These are phyloP conservation scores for Taphrina pruni DNA, from an alignment of 1,139 yeast genomes.

Conservation along the genomic window DNA sequence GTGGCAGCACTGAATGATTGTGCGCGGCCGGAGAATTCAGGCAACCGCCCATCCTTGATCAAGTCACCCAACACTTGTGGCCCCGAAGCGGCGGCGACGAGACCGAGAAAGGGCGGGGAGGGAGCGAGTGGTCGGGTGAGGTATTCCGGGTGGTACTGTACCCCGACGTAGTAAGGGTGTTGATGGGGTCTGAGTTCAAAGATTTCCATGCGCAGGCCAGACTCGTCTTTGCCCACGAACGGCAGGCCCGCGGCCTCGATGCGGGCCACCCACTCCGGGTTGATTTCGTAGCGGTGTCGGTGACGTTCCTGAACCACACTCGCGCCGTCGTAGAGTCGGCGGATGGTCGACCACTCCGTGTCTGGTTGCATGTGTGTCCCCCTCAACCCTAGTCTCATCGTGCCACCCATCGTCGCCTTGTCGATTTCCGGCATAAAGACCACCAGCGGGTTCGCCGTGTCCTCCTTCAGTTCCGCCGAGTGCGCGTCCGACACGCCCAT, in stretches of 20 bases:
- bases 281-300: slow-evolving; percentile 97
- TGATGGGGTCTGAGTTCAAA: slow-evolving; percentile 65
- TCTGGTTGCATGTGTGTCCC: slow-evolving; percentile 78
- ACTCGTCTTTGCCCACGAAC: slow-evolving; percentile 93
- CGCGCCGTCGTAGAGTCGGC: slow-evolving; percentile 78
- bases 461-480: slow-evolving; percentile 82
- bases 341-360: slow-evolving; percentile 73
- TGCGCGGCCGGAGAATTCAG: slow-evolving; percentile 32
- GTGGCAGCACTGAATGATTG: slow-evolving; percentile 23
- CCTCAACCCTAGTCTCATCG: slow-evolving; percentile 97
- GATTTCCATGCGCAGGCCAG: slow-evolving; percentile 90
- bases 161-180: slow-evolving; percentile 91
- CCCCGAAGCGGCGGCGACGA: slow-evolving; percentile 72
- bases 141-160: slow-evolving; percentile 98
- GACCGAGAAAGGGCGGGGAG: slow-evolving; percentile 92
- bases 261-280: slow-evolving; percentile 73
- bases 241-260: slow-evolving; percentile 80
- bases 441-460: slow-evolving; percentile 73
- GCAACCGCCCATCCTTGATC: slow-evolving; percentile 27
- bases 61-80: slow-evolving; percentile 36
- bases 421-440: slow-evolving; percentile 99
- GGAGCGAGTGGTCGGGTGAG: slow-evolving; percentile 95
- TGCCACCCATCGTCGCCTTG: slow-evolving; percentile 95
- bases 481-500: slow-evolving; percentile 72
- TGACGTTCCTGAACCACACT: slow-evolving; percentile 86